These are phyloP conservation scores for Oehlia diaphana DNA, from an alignment of 192 early-diverging fungal species.

Conservation along the genomic window DNA sequence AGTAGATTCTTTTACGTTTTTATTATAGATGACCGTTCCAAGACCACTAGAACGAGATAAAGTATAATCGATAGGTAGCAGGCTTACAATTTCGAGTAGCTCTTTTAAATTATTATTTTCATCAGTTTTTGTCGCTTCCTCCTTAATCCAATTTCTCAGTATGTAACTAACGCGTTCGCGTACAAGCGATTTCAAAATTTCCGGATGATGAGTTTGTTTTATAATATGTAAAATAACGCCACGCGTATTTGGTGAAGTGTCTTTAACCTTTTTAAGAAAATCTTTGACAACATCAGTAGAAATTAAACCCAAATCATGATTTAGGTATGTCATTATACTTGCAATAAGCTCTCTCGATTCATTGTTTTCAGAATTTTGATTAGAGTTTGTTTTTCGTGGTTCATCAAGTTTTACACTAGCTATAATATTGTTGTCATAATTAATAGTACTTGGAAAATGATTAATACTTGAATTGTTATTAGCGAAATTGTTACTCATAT, in stretches of 20 bases:
- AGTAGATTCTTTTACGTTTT: background rate
- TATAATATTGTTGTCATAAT: background rate
- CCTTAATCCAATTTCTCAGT: conserved; percentile 14
- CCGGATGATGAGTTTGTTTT: conserved; percentile 1
- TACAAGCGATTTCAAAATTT: conserved; percentile 6
- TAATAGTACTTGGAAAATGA: background rate
- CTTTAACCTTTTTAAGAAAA: conserved; percentile 20
- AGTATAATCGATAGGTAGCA: background rate
- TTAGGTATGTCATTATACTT: conserved; percentile 16
- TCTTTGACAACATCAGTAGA: conserved; percentile 5
- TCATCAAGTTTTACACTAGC: background rate
- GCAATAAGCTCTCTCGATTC: conserved; percentile 6
- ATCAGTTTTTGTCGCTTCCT: background rate
- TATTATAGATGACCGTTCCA: conserved; percentile 6
- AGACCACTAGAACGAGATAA: background rate
- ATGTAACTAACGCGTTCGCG: conserved; percentile 9
- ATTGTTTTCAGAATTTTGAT: background rate
- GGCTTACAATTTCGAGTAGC: background rate
- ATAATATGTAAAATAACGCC: conserved; percentile 1
- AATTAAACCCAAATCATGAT: background rate
- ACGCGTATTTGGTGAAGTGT: background rate
- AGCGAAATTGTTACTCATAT: background rate
- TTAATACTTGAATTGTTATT: background rate
- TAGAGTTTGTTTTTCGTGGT: background rate
- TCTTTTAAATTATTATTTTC: background rate